These are phyloP conservation scores for Aurantiochytrium sp. DNA, from an alignment of 108 stramenopile species.

Conservation along the genomic window DNA sequence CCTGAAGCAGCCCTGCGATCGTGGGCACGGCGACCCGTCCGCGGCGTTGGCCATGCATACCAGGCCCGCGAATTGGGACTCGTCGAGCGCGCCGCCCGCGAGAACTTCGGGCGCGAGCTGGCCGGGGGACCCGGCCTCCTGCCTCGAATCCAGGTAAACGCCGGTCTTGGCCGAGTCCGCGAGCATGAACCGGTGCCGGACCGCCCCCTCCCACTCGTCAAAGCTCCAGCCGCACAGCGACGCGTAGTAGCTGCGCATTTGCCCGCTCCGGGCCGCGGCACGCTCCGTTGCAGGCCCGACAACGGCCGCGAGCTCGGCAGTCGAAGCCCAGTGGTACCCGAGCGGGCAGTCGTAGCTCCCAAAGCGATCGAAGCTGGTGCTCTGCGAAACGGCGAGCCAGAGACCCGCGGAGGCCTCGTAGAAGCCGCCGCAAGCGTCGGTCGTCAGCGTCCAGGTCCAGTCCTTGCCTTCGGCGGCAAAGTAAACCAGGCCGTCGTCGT, in stretches of 20 bases:
- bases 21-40: background rate
- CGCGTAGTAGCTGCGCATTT: background rate
- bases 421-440: background rate
- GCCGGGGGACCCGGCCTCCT: background rate
- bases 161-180: background rate
- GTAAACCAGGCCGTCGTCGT: background rate
- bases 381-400: background rate
- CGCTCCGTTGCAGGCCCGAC: background rate
- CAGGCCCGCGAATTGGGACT: background rate
- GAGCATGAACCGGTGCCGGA: background rate
- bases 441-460: background rate
- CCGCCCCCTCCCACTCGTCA: background rate
- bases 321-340: constrained; percentile 24
- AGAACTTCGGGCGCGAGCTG: background rate
- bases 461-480: constrained; percentile 4
- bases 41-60: background rate
- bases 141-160: background rate
- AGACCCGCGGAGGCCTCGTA: background rate
- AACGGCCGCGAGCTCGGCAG: background rate
- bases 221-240: background rate
- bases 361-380: background rate
- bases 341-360: constrained; percentile 13
- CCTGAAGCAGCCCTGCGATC: background rate
- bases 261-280: background rate
- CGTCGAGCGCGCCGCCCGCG: background rate